Evolutionary conservation across 768 basidiomycete genomes (phyloP), one percentile per base, ranked within the genome.

Genomic region (Boletus eberwhitei): DNA sequence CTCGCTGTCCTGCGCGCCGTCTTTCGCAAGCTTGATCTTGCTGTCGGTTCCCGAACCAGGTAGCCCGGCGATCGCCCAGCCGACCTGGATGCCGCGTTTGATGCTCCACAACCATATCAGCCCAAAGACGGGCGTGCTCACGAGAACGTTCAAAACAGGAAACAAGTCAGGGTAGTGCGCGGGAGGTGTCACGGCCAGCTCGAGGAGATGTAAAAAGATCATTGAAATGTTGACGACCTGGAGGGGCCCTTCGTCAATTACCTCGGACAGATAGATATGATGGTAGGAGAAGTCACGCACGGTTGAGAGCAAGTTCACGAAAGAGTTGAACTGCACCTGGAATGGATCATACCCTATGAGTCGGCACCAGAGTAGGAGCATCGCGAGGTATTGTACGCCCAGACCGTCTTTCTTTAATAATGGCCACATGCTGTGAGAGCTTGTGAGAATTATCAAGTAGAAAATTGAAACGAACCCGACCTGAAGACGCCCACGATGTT

Each of bases 81-180:
- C 76, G 36, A 86, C 85, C 63, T 95, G 86, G 22, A 93, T 66
- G 21, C 88, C 81, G 44, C 88, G 85, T 59, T 86, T 87, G 68
- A 93, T 84, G 47, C 89, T 90, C 93, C 93, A 97, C 16, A 93
- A 64, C 90, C 90, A 98, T n/a, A 82, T 77, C 29, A 91, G 68
- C 8, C 76, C 80, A 66, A 98, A 96, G 17, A 96, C 83, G 1
- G 84, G 87, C 2, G 87, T 88, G 64, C 86, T 85, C 42, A 94
- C 65, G 16, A 93, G 79, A 3, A 93, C 85, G 68, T 97, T 98
- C 37, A 93, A 74, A 1, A 95, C 92, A 0, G 88, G 74, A 67
- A 83, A 97, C 38, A 97, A 70, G 69, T 96, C 92, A 0, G 92
- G 95, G 59, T 92, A 89, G 55, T 87, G 85, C 6, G 79, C 62